A percentile compares a stretch with the other conserved stretches of the same genome.
Evolutionary conservation across 768 basidiomycete genomes (phyloP).

Genomic region (Infundibulicybe gibba): DNA sequence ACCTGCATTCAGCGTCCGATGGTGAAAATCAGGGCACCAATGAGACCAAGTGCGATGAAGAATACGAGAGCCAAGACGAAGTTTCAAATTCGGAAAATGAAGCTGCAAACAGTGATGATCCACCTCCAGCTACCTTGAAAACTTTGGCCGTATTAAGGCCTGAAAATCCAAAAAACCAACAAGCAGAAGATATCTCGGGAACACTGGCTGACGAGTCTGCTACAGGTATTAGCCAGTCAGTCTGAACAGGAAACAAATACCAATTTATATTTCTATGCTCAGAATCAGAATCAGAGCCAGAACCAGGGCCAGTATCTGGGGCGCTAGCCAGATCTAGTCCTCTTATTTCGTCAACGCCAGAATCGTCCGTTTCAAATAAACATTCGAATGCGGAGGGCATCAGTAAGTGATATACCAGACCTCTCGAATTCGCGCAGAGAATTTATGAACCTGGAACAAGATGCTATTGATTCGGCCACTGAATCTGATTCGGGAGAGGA

Average conservation of each 20-base stretch:
- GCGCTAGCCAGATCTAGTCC: too few species aligned
- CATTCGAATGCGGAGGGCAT: conserved; percentile 2
- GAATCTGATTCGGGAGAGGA: conserved; percentile 10
- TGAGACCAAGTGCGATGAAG: conserved; percentile 16
- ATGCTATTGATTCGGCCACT: background rate
- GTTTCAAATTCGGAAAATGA: conserved; percentile 17
- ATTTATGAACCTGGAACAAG: background rate
- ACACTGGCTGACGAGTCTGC: conserved; percentile 29
- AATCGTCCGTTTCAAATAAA: conserved; percentile 3
- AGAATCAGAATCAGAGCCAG: conserved; percentile 23
- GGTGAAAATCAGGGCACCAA: conserved; percentile 13
- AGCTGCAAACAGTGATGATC: conserved; percentile 19
- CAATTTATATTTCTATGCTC: background rate
- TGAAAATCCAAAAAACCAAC: conserved; percentile 1
- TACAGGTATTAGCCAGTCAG: conserved; percentile 23
- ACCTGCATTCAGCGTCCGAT: conserved; percentile 52
- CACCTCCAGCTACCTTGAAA: conserved; percentile 16
- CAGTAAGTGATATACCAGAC: background rate
- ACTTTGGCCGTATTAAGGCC: conserved; percentile 6
- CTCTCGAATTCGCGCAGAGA: background rate
- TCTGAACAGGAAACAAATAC: background rate
- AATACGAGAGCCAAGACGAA: conserved; percentile 11
- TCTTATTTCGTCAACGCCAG: background rate
- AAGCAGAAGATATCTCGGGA: background rate
- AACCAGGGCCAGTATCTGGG: background rate